Evolutionary conservation across 345 rosid species (phyloP).

Genomic region (Punica granatum): DNA sequence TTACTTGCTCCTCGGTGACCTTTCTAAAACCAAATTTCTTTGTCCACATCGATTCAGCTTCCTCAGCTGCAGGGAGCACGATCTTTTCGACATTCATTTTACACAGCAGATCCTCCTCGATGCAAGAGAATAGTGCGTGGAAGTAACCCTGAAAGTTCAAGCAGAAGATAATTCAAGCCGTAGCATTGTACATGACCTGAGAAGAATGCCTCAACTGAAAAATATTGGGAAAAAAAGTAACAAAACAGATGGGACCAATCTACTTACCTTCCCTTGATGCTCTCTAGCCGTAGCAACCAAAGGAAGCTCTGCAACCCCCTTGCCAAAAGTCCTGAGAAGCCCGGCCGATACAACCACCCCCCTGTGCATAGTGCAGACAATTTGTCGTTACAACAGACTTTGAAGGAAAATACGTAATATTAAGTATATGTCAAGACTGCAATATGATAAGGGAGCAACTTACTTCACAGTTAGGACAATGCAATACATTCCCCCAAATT

Average conservation of each 20-base stretch:
- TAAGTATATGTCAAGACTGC: background rate
- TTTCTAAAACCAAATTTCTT: constrained; percentile 75
- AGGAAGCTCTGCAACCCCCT: constrained; percentile 95
- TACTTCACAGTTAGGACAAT: constrained; percentile 75
- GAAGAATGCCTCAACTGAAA: background rate
- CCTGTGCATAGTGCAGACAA: constrained; percentile 26
- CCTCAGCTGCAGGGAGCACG: constrained; percentile 97
- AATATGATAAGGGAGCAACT: constrained; percentile 5
- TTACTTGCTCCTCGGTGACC: constrained; percentile 67
- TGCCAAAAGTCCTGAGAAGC: constrained; percentile 83
- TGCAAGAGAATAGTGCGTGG: constrained; percentile 76
- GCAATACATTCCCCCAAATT: constrained; percentile 88
- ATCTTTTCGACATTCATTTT: constrained; percentile 71
- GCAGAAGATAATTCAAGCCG: background rate
- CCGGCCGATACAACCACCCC: constrained; percentile 90
- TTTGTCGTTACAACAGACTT: background rate
- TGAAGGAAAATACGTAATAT: background rate
- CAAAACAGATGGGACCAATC: background rate
- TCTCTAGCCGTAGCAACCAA: constrained; percentile 86
- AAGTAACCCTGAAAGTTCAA: constrained; percentile 63
- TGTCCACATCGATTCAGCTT: constrained; percentile 93
- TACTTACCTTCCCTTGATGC: constrained; percentile 83
- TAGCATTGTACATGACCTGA: background rate
- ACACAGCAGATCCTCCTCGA: constrained; percentile 76
- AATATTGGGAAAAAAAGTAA: background rate